Evolutionary conservation across 1,139 yeast genomes (phyloP).

Genomic region (Kodamaea suecica): DNA sequence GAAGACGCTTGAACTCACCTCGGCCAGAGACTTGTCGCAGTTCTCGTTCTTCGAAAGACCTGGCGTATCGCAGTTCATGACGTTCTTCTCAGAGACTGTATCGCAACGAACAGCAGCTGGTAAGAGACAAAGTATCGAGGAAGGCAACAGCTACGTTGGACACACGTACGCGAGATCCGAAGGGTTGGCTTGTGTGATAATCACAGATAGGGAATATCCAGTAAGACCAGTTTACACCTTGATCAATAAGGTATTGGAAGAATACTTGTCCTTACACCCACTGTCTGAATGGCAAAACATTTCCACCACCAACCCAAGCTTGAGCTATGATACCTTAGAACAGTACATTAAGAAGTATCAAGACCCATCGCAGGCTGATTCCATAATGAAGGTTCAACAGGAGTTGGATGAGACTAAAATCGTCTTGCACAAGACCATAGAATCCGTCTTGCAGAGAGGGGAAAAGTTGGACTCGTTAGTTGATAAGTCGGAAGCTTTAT

Average conservation of each 20-base stretch:
- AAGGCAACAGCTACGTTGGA: conserved; percentile 76
- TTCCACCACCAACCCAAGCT: conserved; percentile 44
- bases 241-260: conserved; percentile 87
- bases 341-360: conserved; percentile 80
- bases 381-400: conserved; percentile 94
- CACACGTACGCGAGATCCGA: conserved; percentile 90
- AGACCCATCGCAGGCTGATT: conserved; percentile 96
- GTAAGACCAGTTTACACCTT: conserved; percentile 96
- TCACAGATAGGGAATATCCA: conserved; percentile 94
- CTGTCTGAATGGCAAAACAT: conserved; percentile 62
- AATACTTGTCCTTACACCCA: conserved; percentile 82
- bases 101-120: conserved; percentile 85
- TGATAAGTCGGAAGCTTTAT: conserved; percentile 90
- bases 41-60: conserved; percentile 85
- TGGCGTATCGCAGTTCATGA: conserved; percentile 84
- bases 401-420: conserved; percentile 97
- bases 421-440: conserved; percentile 93
- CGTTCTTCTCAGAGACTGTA: conserved; percentile 88
- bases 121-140: conserved; percentile 92
- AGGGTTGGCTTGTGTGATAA: conserved; percentile 89
- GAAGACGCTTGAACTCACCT: conserved; percentile 72
- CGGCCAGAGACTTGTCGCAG: conserved; percentile 78
- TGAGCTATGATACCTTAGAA: conserved; percentile 62
- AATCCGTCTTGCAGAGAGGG: conserved; percentile 90
- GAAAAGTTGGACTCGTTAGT: conserved; percentile 92